Evolutionary conservation across 495 filamentous ascomycete genomes (phyloP).

Genomic region (Aspergillus avenaceus): DNA sequence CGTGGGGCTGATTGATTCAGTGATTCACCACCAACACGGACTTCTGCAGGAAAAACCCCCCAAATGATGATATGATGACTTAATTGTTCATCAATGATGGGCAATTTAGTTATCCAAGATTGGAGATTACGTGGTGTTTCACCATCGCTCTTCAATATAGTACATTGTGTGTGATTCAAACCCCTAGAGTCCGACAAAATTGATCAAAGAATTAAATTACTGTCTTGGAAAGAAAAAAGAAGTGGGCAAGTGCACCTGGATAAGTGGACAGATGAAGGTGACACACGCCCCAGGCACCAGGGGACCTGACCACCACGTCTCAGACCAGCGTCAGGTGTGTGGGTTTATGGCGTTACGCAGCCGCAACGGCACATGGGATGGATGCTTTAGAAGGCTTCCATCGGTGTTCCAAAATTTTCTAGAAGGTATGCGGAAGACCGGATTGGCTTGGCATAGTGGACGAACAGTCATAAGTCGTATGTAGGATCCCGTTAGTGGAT

Average conservation of each 20-base stretch:
- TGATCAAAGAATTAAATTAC: background rate
- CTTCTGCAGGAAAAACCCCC: slow-evolving; percentile 16
- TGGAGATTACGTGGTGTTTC: no score
- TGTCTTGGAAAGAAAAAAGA: background rate
- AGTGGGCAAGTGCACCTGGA: background rate
- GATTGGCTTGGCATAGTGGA: slow-evolving; percentile 25
- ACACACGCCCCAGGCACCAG: slow-evolving; percentile 7
- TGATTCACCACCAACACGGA: slow-evolving; percentile 20
- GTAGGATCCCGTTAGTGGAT: slow-evolving; percentile 24
- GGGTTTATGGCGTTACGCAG: slow-evolving; percentile 6
- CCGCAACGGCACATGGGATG: slow-evolving; percentile 10
- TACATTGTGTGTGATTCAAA: background rate
- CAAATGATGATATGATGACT: background rate
- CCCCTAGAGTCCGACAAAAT: no score
- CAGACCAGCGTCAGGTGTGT: slow-evolving; percentile 3
- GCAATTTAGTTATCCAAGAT: no score
- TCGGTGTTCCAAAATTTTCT: slow-evolving; percentile 32
- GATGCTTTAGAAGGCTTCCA: slow-evolving; percentile 24
- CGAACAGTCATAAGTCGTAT: background rate
- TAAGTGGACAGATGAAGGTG: slow-evolving; percentile 1
- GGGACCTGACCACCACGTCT: slow-evolving; percentile 4
- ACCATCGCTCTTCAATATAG: no score
- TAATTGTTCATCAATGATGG: no score
- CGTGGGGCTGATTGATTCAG: slow-evolving; percentile 13
- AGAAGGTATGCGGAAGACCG: slow-evolving; percentile 34